A percentile compares a stretch with the other conserved stretches of the same genome.
phyloP scores from a whole-genome alignment of 2,329 filamentous ascomycete species.

The Alternaria brassicae region DNA sequence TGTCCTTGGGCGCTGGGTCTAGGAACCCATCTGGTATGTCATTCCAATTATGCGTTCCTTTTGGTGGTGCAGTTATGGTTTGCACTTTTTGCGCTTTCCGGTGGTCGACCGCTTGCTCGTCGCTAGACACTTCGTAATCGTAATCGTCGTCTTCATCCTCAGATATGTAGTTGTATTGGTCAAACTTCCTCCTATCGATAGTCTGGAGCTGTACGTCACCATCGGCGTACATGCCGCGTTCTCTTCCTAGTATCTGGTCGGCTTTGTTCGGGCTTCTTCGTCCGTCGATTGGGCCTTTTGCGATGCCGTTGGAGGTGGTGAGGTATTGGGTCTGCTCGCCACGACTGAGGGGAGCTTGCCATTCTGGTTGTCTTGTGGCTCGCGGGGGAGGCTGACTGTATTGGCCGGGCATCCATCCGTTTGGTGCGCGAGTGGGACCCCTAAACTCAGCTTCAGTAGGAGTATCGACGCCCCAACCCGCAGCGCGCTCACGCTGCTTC shows the following conservation, averaged over 20 bases:
- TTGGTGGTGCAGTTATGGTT: constrained; percentile 17
- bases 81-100: constrained; percentile 25
- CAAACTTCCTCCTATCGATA: constrained; percentile 48
- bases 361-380: constrained; percentile 40
- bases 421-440: constrained; percentile 34
- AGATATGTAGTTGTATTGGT: constrained; percentile 47
- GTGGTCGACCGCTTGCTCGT: constrained; percentile 38
- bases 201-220: constrained; percentile 53
- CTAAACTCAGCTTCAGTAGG: constrained; percentile 49
- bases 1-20: constrained; percentile 34
- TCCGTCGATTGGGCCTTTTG: constrained; percentile 42
- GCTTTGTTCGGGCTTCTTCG: constrained; percentile 51
- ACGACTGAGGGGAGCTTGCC: constrained; percentile 35
- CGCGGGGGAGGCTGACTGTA: constrained; percentile 37
- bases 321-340: constrained; percentile 45
- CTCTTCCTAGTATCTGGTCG: constrained; percentile 52
- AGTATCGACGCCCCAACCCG: constrained; percentile 68
- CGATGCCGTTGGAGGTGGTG: constrained; percentile 44
- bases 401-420: constrained; percentile 42
- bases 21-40: constrained; percentile 57
- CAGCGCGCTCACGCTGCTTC: constrained; percentile 67
- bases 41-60: constrained; percentile 55
- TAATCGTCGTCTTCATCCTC: constrained; percentile 51
- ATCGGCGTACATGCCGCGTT: constrained; percentile 46
- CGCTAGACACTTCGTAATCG: constrained; percentile 42